Percentiles rank a stretch among this genome's conserved stretches.
Conservation (phyloP, 2,329 filamentous ascomycete species). For the Orbilia quercus region DNA sequence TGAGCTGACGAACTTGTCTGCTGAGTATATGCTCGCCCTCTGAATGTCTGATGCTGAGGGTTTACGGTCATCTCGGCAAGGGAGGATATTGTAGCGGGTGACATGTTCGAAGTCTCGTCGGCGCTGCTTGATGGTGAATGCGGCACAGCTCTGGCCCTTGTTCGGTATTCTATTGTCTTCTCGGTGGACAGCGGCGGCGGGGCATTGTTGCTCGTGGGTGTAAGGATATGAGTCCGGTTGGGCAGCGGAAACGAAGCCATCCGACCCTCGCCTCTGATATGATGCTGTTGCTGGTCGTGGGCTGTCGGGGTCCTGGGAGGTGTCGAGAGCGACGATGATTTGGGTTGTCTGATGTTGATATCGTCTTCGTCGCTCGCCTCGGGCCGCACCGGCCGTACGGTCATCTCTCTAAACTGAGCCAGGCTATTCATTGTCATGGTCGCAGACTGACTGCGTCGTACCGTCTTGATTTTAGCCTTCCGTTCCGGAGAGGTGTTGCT, state of each 20-base stretch:
- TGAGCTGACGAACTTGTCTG: slow-evolving; percentile 27
- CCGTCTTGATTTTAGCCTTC: slow-evolving; percentile 19
- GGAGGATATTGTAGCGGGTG: slow-evolving; percentile 8
- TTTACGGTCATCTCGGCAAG: slow-evolving; percentile 28
- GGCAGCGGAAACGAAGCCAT: slow-evolving; percentile 29
- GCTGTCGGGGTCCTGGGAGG: slow-evolving; percentile 48
- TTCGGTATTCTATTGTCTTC: slow-evolving; percentile 46
- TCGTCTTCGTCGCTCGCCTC: slow-evolving; percentile 33
- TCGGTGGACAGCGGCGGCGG: slow-evolving; percentile 32
- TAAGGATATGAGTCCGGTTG: slow-evolving; percentile 21
- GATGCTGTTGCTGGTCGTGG: slow-evolving; percentile 6
- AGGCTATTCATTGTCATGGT: slow-evolving; percentile 42
- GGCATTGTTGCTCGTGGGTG: slow-evolving; percentile 13
- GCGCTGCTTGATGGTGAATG: slow-evolving; percentile 49
- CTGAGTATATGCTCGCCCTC: slow-evolving; percentile 22
- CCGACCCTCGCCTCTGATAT: slow-evolving; percentile 8
- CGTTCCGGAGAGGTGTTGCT: slow-evolving; percentile 46
- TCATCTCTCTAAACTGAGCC: slow-evolving; percentile 46
- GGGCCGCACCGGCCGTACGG: slow-evolving; percentile 39
- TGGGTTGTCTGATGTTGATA: slow-evolving; percentile 15
- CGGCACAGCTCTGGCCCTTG: slow-evolving; percentile 28
- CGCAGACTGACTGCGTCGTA: slow-evolving; percentile 48
- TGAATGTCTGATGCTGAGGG: slow-evolving; percentile 26
- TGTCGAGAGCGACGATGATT: slow-evolving; percentile 42
- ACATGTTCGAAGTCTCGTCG: slow-evolving; percentile 13